A percentile compares a stretch with the other conserved stretches of the same genome.
phyloP scores from a whole-genome alignment of 768 basidiomycete species.

The Royoungia palumana region DNA sequence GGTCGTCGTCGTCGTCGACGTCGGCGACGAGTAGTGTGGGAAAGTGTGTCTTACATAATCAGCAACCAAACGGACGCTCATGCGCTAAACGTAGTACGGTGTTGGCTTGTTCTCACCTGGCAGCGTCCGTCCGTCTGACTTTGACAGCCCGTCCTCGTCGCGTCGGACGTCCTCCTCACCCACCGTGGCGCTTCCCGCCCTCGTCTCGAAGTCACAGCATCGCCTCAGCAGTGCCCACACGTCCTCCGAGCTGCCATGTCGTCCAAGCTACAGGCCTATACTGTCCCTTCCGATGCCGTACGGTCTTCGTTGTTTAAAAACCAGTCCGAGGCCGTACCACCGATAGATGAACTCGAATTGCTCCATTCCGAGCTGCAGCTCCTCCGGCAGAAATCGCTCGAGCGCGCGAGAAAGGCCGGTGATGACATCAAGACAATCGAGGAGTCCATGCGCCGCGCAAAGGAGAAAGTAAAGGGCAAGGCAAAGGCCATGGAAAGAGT shows the following conservation, averaged over 20 bases:
- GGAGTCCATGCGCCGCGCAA: conserved; percentile 72
- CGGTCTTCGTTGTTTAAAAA: conserved; percentile 62
- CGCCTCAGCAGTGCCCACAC: conserved; percentile 7
- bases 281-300: conserved; percentile 44
- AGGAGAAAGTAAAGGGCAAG: conserved; percentile 74
- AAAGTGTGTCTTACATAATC: conserved; percentile 26
- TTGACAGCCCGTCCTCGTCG: conserved; percentile 11
- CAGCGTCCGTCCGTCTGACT: conserved; percentile 16
- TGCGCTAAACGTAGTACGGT: conserved; percentile 24
- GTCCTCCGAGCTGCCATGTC: conserved; percentile 47
- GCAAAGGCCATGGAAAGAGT: conserved; percentile 66
- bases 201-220: conserved; percentile 9
- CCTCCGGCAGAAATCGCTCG: conserved; percentile 51
- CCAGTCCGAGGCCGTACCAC: conserved; percentile 62
- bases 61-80: conserved; percentile 30
- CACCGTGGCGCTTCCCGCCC: conserved; percentile 9
- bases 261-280: conserved; percentile 53
- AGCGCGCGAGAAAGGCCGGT: conserved; percentile 69
- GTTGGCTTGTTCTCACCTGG: conserved; percentile 24
- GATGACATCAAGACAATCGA: conserved; percentile 73
- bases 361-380: conserved; percentile 59
- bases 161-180: conserved; percentile 13
- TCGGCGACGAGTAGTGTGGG: conserved; percentile 25
- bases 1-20: not conserved
- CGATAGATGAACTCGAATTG: conserved; percentile 66